Conservation (phyloP, 2,329 filamentous ascomycete genomes). For the Talaromyces atroroseus region DNA sequence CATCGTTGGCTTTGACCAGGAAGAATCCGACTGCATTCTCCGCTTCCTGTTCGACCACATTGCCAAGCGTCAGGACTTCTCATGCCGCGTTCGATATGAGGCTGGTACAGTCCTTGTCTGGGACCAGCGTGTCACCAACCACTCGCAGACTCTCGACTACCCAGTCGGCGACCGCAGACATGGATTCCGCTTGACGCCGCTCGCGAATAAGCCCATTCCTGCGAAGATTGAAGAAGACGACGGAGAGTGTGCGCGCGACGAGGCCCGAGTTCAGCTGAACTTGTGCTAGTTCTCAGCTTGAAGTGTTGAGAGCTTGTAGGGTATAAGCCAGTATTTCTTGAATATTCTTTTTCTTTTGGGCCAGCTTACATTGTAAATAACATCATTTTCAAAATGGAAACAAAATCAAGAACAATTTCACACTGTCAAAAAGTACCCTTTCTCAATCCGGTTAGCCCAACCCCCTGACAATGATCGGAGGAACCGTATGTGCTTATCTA, state of each 20-base stretch:
- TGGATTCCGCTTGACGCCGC: neutral
- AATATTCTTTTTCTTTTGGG: no score
- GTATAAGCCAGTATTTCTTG: no score
- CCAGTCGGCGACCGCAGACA: neutral
- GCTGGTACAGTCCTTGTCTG: neutral
- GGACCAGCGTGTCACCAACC: constrained; percentile 2
- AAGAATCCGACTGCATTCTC: neutral
- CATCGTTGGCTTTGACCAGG: neutral
- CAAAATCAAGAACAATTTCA: no score
- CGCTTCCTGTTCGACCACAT: constrained; percentile 2
- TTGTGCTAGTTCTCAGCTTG: constrained; percentile 2
- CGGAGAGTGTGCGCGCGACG: neutral
- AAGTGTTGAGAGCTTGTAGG: no score
- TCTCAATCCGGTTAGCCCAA: no score
- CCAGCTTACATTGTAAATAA: no score
- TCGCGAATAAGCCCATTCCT: neutral
- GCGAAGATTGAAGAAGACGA: constrained; percentile 2
- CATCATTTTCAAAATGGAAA: no score
- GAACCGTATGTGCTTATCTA: no score
- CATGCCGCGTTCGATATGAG: neutral
- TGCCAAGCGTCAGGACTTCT: neutral
- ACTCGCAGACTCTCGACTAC: constrained; percentile 1
- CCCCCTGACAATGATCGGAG: no score
- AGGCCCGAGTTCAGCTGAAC: neutral
- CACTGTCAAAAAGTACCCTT: no score